These are phyloP conservation scores for Orbilia oligospora DNA, from an alignment of 2,329 filamentous ascomycete genomes.

Conservation along the genomic window DNA sequence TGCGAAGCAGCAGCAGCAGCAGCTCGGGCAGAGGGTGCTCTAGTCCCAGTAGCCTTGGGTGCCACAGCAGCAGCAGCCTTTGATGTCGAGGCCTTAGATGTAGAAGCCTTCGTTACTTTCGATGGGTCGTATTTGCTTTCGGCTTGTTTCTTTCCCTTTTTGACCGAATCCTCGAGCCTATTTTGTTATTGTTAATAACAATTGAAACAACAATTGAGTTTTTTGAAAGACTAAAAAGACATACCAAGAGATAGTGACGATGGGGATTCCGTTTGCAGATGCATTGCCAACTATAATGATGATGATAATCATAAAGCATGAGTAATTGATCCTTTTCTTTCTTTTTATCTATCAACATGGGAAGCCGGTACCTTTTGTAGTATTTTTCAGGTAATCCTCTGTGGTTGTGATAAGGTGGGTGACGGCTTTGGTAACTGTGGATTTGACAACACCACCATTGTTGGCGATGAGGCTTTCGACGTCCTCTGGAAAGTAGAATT, in stretches of 20 bases:
- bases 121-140: conserved; percentile 52
- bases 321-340: conserved; percentile 6
- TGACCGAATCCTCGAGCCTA: conserved; percentile 52
- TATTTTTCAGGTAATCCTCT: conserved; percentile 70
- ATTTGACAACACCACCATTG: conserved; percentile 71
- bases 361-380: conserved; percentile 68
- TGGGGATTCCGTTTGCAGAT: conserved; percentile 37
- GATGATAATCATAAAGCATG: not conserved
- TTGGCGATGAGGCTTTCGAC: conserved; percentile 69
- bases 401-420: conserved; percentile 74
- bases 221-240: not conserved
- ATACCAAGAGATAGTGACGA: conserved; percentile 37
- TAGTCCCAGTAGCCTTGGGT: conserved; percentile 65
- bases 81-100: conserved; percentile 15
- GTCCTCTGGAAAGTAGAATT: conserved; percentile 61
- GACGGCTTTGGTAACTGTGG: conserved; percentile 70
- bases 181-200: not conserved
- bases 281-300: conserved; percentile 22
- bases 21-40: conserved; percentile 44
- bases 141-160: conserved; percentile 56
- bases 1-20: conserved; percentile 63
- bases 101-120: conserved; percentile 31
- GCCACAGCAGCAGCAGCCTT: conserved; percentile 33
- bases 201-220: not conserved
- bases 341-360: not conserved